phyloP scores from a whole-genome alignment of 2,329 filamentous ascomycete genomes.

The Fusarium sp. region DNA sequence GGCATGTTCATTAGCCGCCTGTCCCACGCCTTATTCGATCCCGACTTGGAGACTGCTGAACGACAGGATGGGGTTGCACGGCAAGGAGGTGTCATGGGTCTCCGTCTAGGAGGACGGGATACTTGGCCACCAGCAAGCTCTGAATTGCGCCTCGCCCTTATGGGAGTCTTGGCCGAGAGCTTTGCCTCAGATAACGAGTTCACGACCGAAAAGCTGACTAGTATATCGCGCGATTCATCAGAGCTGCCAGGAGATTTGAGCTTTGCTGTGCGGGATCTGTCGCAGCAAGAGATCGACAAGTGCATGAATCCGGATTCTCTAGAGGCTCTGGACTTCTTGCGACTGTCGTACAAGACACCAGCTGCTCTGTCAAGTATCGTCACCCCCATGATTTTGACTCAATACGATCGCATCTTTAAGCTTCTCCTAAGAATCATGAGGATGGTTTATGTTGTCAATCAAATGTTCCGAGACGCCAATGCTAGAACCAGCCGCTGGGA shows the following conservation, averaged over 20 bases:
- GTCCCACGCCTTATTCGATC: conserved; percentile 85
- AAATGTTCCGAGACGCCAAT: conserved; percentile 69
- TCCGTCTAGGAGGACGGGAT: conserved; percentile 82
- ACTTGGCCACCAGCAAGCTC: conserved; percentile 95
- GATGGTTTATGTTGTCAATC: conserved; percentile 79
- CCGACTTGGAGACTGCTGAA: conserved; percentile 83
- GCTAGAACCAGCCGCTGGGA: conserved; percentile 50
- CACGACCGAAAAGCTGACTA: conserved; percentile 39
- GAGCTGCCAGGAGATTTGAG: conserved; percentile 75
- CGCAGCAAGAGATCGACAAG: conserved; percentile 79
- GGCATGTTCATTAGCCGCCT: conserved; percentile 84
- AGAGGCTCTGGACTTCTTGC: conserved; percentile 91
- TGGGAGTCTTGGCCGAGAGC: conserved; percentile 84
- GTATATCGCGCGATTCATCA: conserved; percentile 47
- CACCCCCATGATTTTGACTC: conserved; percentile 73
- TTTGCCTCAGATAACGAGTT: conserved; percentile 57
- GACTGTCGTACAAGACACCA: conserved; percentile 84
- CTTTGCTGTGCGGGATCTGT: conserved; percentile 86
- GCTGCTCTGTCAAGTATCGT: conserved; percentile 78
- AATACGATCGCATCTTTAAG: conserved; percentile 89
- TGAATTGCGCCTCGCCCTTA: conserved; percentile 88
- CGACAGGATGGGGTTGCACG: conserved; percentile 74
- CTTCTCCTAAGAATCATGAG: conserved; percentile 80
- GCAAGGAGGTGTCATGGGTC: conserved; percentile 78
- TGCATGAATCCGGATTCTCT: conserved; percentile 86